Base-by-base conservation (phyloP, 2,329 filamentous ascomycete species). In the Sporothrix variecibatus region DNA sequence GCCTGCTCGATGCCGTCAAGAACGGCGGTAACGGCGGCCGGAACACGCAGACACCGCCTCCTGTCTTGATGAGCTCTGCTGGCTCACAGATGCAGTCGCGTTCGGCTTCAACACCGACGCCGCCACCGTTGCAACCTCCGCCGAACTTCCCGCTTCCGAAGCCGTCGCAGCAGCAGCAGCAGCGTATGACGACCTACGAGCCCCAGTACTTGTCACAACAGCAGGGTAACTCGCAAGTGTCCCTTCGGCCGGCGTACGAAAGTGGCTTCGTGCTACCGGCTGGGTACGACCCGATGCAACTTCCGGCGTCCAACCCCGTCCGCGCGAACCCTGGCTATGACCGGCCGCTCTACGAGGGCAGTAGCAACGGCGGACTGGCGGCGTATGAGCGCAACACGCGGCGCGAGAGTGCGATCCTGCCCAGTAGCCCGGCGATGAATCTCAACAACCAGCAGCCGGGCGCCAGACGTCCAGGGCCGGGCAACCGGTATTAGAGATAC, bases 381-480 rank as follows among this genome's bases (percentile, higher is more conserved):
- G 75, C 78, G 3, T 82, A 84, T 68, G 81, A 84, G 51, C 82
- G 82, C 71, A 78, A 79, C 49, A 76, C 64, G 56, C 84, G 88
- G 68, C 86, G 90, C 69, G 89, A 92, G 81, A 92, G 90, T 78
- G 83, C 85, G 64, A 88, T 90, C 75, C 85, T 86, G 79, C 84
- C 86, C 74, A 83, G 83, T 26, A 83, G 86, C 76, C 40, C 64
- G 15, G 80, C 82, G 70, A 81, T 85, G 78, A 84, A 85, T 34
- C 80, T 88, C 43, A 86, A 84, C 43, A 86, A 84, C 43, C 70
- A 72, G 46, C 65, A 72, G 26, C 87, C 88, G 77, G 81, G 82
- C 53, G 87, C 86, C 0, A 87, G 85, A 78, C 87, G 87, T 12
- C 81, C 89, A 46, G 83, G 87, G 75, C 87, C 88, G 75, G 87